phyloP scores from a whole-genome alignment of 1,284 basidiomycete species.

The Fomitiporia mediterranea region DNA sequence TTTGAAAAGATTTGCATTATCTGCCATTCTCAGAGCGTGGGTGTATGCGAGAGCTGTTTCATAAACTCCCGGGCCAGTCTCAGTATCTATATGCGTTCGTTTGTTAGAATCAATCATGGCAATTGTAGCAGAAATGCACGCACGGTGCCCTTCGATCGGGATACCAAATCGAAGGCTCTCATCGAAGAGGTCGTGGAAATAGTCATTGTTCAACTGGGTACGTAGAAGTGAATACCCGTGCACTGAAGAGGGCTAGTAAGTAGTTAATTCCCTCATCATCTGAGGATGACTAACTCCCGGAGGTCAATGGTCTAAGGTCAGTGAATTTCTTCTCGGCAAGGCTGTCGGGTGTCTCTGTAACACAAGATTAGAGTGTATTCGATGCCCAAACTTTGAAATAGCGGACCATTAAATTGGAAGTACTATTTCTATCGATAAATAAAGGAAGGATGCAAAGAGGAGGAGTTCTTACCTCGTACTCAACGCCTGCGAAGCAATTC shows the following conservation, averaged over 20 bases:
- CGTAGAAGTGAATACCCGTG: constrained; percentile 90
- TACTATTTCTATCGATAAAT: constrained; percentile 50
- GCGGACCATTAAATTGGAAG: constrained; percentile 85
- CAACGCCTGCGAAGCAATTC: constrained; percentile 74
- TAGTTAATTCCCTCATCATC: not conserved
- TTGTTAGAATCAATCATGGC: not conserved
- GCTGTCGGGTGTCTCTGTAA: constrained; percentile 71
- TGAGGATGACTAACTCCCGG: constrained; percentile 68
- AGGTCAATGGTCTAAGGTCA: constrained; percentile 74
- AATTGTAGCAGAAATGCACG: constrained; percentile 30
- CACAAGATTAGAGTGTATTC: not conserved
- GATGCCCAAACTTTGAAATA: not conserved
- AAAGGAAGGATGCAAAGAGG: not conserved
- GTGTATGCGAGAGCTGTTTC: constrained; percentile 95
- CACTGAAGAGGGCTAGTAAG: constrained; percentile 46
- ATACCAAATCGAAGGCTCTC: constrained; percentile 71
- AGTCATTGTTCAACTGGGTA: constrained; percentile 83
- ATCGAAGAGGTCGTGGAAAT: constrained; percentile 89
- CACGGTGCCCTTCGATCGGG: constrained; percentile 89
- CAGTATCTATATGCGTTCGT: constrained; percentile 63
- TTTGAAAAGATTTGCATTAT: constrained; percentile 94
- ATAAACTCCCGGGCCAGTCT: constrained; percentile 90
- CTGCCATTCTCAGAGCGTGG: constrained; percentile 81
- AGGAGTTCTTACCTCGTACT: constrained; percentile 76
- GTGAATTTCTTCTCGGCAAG: constrained; percentile 76